Evolutionary conservation across 495 filamentous ascomycete species (phyloP), one percentile per base, ranked within the genome.

Genomic region (Apodospora peruviana): DNA sequence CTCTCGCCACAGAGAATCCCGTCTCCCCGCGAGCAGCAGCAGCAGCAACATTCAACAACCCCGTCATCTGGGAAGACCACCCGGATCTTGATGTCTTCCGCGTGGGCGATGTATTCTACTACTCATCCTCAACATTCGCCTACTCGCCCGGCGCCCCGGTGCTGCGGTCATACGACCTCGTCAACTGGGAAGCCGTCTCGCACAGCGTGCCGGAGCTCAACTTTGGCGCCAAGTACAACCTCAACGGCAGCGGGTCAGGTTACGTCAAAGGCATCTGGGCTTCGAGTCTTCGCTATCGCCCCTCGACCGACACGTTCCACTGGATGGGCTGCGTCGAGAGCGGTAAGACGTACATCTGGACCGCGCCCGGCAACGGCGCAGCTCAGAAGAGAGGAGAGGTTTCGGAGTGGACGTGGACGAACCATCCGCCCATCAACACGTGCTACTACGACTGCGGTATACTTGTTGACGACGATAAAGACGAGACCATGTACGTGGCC

Each of bases 391-490:
- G 21, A 12, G 57, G 57, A 25, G 53, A 55, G 24, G 56, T 52
- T 1, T 9, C 56, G 18, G 36, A 1, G 18, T 61, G 50, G 58
- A 44, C 32, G 2, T 80, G 77, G 75, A 61, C 39, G 1, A 24
- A 59, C 21, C 22, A 43, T 17, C 46, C 52, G 1, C 56, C 57
- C 5, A 57, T 80, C 4, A 39, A 59, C 5, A 69, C 52, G 5
- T 84, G 79, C 58, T 82, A 78, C 52, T 83, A 84, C 54, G 80
- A 84, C 56, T 69, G 64, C 29, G 79, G 81, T 3, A 56, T 83
- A 5, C 60, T 82, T 5, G 66, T 84, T 48, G 77, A 81, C 46
- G 72, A 81, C 40, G n/a, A n/a, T n/a, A n/a, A n/a, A n/a, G 71
- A 82, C 46, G 78, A 78, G 40, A 74, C 59, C 1, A 75, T 79